phyloP scores from a whole-genome alignment of 345 rosid species.

The Eucalyptus globulus region DNA sequence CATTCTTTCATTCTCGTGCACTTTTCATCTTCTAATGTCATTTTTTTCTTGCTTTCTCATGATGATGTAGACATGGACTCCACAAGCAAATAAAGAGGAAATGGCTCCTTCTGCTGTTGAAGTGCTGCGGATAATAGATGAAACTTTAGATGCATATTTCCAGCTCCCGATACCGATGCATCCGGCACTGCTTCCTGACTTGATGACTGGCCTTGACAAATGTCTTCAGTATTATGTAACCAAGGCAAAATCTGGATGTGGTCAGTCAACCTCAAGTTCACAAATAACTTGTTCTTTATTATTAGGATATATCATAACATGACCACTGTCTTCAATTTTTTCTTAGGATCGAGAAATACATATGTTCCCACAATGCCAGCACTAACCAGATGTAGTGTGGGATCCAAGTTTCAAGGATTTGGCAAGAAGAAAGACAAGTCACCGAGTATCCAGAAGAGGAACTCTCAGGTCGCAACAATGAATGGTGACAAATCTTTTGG shows the following conservation, averaged over 20 bases:
- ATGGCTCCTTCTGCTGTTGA: conserved; percentile 77
- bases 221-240: conserved; percentile 77
- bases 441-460: conserved; percentile 49
- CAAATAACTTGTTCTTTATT: background rate
- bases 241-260: conserved; percentile 91
- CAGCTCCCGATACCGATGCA: conserved; percentile 96
- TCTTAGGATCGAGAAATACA: conserved; percentile 63
- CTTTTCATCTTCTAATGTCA: background rate
- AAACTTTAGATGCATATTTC: conserved; percentile 80
- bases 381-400: conserved; percentile 68
- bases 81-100: conserved; percentile 57
- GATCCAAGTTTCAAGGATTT: conserved; percentile 79
- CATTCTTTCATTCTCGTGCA: background rate
- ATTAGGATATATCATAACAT: background rate
- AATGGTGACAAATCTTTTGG: conserved; percentile 67
- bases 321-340: background rate
- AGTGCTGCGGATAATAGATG: conserved; percentile 68
- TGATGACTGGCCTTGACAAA: conserved; percentile 78
- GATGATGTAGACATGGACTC: conserved; percentile 57
- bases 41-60: background rate
- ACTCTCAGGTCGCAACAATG: conserved; percentile 55
- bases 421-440: conserved; percentile 95
- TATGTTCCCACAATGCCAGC: conserved; percentile 94
- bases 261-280: conserved; percentile 23
- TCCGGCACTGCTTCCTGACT: conserved; percentile 80